Evolutionary conservation across 2,329 filamentous ascomycete species (phyloP).

Genomic region (Geoglossum cookeanum): DNA sequence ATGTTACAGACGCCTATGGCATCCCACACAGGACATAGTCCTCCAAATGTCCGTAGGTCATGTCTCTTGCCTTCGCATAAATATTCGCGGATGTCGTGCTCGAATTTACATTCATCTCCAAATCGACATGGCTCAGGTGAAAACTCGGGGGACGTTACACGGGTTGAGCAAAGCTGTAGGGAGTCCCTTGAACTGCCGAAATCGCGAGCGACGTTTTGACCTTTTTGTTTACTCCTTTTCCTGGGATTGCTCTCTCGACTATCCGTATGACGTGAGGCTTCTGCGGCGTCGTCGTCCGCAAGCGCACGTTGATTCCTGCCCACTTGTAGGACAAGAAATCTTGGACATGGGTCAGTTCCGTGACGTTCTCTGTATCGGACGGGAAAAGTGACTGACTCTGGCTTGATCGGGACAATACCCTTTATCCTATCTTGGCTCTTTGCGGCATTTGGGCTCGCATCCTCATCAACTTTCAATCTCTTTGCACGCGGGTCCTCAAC

Average conservation of each 20-base stretch:
- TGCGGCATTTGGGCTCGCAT: conserved; percentile 11
- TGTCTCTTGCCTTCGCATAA: conserved; percentile 61
- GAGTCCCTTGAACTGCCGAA: conserved; percentile 68
- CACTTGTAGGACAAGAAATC: conserved; percentile 4
- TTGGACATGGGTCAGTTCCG: not conserved
- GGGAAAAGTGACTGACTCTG: not conserved
- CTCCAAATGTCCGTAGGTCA: conserved; percentile 57
- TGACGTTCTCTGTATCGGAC: not conserved
- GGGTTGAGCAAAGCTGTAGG: conserved; percentile 57
- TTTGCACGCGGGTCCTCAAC: conserved; percentile 19
- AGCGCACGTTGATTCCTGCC: not conserved
- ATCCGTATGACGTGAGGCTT: not conserved
- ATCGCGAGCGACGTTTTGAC: conserved; percentile 66
- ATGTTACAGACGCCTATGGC: conserved; percentile 55
- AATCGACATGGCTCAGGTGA: conserved; percentile 57
- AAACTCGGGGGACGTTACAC: conserved; percentile 57
- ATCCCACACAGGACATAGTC: conserved; percentile 67
- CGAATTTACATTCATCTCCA: conserved; percentile 61
- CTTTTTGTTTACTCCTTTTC: conserved; percentile 42
- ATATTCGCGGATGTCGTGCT: conserved; percentile 75
- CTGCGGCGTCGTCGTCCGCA: conserved; percentile 4
- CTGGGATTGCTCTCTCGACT: conserved; percentile 20
- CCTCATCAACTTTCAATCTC: conserved; percentile 19
- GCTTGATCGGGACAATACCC: conserved; percentile 3
- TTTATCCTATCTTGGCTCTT: conserved; percentile 10